Conservation (phyloP, 1,139 yeast species). For the Geotrichum histeridarum region DNA sequence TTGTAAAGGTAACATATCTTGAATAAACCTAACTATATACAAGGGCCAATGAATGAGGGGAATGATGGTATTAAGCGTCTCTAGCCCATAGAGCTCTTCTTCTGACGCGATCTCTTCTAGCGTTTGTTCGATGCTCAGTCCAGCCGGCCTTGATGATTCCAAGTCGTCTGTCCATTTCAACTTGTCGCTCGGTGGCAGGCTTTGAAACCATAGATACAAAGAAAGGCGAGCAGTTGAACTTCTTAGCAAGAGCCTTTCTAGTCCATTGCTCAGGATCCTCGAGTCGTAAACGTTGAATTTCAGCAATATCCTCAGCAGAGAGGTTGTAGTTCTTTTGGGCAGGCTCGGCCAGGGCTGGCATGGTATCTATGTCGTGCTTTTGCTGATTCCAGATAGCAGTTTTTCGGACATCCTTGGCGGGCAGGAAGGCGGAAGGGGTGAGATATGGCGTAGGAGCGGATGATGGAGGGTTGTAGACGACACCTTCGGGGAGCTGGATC, state of each 20-base stretch:
- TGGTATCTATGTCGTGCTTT: constrained; percentile 31
- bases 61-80: constrained; percentile 41
- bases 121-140: constrained; percentile 45
- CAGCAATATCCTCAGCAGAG: constrained; percentile 54
- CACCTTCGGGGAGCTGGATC: constrained; percentile 39
- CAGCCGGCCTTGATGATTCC: constrained; percentile 44
- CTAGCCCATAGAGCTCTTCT: constrained; percentile 60
- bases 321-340: constrained; percentile 53
- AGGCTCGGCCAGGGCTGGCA: constrained; percentile 38
- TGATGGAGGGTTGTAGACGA: constrained; percentile 42
- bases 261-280: constrained; percentile 64
- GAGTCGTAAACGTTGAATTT: constrained; percentile 58
- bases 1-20: neutral
- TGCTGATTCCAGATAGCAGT: constrained; percentile 32
- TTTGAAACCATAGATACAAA: constrained; percentile 52
- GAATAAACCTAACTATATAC: constrained; percentile 5
- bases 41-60: neutral
- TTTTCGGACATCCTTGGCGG: constrained; percentile 55
- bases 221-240: constrained; percentile 53
- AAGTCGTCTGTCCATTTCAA: constrained; percentile 46
- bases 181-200: constrained; percentile 39
- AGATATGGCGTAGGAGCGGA: constrained; percentile 50
- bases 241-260: constrained; percentile 58
- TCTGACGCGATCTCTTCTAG: constrained; percentile 52
- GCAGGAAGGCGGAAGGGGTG: constrained; percentile 73